phyloP scores from a whole-genome alignment of 352 stramenopile species.

The Thalassiosira livingstoniorum region DNA sequence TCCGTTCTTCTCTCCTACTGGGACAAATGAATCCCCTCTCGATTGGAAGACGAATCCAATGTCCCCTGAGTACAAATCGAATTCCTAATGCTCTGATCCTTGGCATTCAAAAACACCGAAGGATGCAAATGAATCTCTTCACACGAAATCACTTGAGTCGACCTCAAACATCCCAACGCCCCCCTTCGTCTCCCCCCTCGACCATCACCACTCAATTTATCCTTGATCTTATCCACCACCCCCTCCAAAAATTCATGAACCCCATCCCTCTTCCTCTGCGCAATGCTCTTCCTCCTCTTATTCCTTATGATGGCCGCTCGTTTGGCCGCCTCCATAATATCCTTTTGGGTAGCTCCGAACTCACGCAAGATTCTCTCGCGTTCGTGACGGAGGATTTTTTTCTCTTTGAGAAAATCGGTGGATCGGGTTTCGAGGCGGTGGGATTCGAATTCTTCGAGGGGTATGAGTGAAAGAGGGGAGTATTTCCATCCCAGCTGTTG shows the following conservation, averaged over 20 bases:
- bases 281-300: constrained; percentile 14
- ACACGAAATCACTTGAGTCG: too few species aligned
- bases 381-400: constrained; percentile 22
- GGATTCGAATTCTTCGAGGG: constrained; percentile 23
- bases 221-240: too few species aligned
- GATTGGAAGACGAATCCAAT: too few species aligned
- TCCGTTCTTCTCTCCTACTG: too few species aligned
- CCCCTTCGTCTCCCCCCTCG: too few species aligned
- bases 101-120: too few species aligned
- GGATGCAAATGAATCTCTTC: too few species aligned
- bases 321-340: constrained; percentile 27
- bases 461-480: not conserved
- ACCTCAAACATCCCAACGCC: too few species aligned
- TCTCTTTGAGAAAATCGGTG: constrained; percentile 16
- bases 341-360: constrained; percentile 17
- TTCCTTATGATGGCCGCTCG: constrained; percentile 22
- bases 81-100: too few species aligned
- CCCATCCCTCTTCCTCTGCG: not conserved
- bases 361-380: constrained; percentile 16
- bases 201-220: too few species aligned
- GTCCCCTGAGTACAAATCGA: too few species aligned
- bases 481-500: constrained; percentile 33
- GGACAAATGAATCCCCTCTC: too few species aligned
- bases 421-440: not conserved
- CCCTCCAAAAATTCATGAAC: constrained; percentile 2